phyloP scores from a whole-genome alignment of 495 filamentous ascomycete species.

The Entonaema liquescens region DNA sequence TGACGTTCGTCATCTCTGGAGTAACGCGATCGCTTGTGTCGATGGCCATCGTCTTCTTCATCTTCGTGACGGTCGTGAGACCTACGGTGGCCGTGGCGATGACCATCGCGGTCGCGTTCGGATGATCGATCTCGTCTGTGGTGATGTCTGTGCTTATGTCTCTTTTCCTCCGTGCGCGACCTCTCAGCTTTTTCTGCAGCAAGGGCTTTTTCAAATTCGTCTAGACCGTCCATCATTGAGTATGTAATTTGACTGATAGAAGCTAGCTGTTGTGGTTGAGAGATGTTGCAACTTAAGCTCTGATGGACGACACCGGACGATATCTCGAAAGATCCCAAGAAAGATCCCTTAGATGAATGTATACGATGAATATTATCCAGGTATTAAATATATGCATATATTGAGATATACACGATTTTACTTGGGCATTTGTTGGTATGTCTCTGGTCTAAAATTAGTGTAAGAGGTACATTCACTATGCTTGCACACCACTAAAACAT shows the following conservation, averaged over 20 bases:
- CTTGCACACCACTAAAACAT: neutral
- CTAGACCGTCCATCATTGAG: conserved; percentile 58
- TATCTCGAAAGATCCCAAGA: conserved; percentile 7
- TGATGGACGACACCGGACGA: conserved; percentile 15
- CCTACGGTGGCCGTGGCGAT: conserved; percentile 42
- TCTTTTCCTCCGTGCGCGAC: conserved; percentile 53
- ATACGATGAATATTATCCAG: neutral
- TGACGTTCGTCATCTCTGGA: conserved; percentile 53
- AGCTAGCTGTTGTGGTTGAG: neutral
- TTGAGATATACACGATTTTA: no score
- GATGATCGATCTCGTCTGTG: conserved; percentile 55
- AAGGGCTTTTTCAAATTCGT: conserved; percentile 64
- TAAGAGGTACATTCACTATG: neutral
- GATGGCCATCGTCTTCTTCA: conserved; percentile 49
- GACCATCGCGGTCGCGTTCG: conserved; percentile 50
- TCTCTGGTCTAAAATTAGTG: neutral
- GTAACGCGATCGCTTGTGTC: conserved; percentile 54
- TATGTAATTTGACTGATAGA: conserved; percentile 10
- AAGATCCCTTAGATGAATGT: conserved; percentile 4
- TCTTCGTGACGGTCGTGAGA: conserved; percentile 45
- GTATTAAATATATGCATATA: conserved; percentile 15
- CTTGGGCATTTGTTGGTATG: no score
- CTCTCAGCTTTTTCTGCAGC: conserved; percentile 61
- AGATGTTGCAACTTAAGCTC: conserved; percentile 1
- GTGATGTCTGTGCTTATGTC: conserved; percentile 55